These are phyloP conservation scores for Neopestalotiopsis clavispora DNA, from an alignment of 2,329 filamentous ascomycete species.

Conservation along the genomic window DNA sequence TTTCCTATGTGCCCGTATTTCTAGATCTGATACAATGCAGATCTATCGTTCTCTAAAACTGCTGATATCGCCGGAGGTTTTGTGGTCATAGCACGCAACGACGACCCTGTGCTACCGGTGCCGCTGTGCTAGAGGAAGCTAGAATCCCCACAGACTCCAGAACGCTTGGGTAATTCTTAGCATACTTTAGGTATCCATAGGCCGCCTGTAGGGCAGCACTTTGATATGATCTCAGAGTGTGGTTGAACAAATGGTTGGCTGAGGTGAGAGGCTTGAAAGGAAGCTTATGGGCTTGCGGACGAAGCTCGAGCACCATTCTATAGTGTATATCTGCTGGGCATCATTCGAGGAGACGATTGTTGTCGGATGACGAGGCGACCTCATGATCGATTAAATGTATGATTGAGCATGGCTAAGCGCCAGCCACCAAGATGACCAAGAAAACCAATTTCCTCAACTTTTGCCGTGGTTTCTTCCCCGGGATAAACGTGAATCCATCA, in stretches of 20 bases:
- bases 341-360: neutral
- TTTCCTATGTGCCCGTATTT: neutral
- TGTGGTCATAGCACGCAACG: constrained; percentile 12
- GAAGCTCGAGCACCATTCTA: no score
- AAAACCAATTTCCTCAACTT: neutral
- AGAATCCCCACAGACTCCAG: neutral
- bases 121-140: neutral
- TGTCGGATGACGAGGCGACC: neutral
- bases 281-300: neutral
- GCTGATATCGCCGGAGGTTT: constrained; percentile 7
- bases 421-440: constrained; percentile 7
- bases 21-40: constrained; percentile 14
- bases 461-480: neutral
- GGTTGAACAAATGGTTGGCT: neutral
- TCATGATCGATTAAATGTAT: neutral
- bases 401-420: constrained; percentile 11
- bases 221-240: neutral
- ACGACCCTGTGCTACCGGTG: neutral
- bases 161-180: neutral
- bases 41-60: constrained; percentile 1
- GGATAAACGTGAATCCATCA: neutral
- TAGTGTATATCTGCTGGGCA: neutral
- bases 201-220: neutral
- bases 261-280: neutral
- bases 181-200: neutral